Base-by-base conservation (phyloP, 1,284 basidiomycete genomes). In the Ustilago loliicola region DNA sequence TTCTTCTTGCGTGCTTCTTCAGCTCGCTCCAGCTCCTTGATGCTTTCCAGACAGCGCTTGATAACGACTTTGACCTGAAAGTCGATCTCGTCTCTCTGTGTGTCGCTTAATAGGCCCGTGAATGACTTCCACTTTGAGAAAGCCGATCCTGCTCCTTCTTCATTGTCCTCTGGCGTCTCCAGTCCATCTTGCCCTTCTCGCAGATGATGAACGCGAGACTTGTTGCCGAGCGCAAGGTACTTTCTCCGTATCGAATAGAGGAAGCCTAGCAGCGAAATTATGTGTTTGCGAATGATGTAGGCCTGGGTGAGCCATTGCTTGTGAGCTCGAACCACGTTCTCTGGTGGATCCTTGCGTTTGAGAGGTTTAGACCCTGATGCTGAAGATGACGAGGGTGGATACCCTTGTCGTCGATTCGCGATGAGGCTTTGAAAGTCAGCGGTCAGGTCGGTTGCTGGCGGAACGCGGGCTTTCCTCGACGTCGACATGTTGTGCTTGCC, bases 11-110 rank as follows among this genome's bases (percentile, higher is more conserved):
- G 71, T 1, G 64, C 71, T 86, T 93, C 92, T 87, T 96, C 95
- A 17, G 94, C 88, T 25, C 89, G 88, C 84, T 96, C 94, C 89
- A 96, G 91, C 87, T 93, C 91, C 83, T 91, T 92, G 25, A 96
- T 92, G 72, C 93, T 89, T 72, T 95, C 92, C 19, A 94, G 91
- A 86, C 93, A 95, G 64, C 91, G 91, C 60, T 91, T 91, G 66
- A 96, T 88, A 59, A 95, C 92, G 67, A 94, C 89, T 72, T 92
- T 91, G 30, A 94, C 92, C 85, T 95, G 93, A 74, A 94, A 88
- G 88, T 96, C 95, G 70, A 96, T 93, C 86, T 95, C 93, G 87
- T 96, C 94, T 60, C 94, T 89, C 86, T 96, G 94, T 72, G 93
- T 91, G 80, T 96, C 94, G 27, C 90, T 91, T 17, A 96, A 89